These are phyloP conservation scores for Colletotrichum tofieldiae DNA, from an alignment of 2,329 filamentous ascomycete genomes.

Conservation along the genomic window DNA sequence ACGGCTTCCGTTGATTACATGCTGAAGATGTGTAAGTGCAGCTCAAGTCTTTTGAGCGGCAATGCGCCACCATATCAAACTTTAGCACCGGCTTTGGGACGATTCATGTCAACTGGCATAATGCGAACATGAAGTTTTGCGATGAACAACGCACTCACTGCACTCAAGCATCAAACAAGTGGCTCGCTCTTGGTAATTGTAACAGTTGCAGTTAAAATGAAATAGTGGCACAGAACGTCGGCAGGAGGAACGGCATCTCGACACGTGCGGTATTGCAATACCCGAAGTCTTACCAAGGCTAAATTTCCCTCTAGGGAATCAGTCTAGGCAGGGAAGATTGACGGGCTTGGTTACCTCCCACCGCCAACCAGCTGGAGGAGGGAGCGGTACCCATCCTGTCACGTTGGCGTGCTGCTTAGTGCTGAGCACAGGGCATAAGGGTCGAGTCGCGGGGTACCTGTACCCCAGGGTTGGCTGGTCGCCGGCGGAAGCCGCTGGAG, in stretches of 20 bases:
- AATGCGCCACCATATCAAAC: neutral
- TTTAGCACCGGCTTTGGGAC: neutral
- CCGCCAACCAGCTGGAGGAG: neutral
- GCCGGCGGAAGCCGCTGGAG: neutral
- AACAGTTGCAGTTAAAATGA: neutral
- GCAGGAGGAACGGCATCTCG: slow-evolving; percentile 5
- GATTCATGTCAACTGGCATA: neutral
- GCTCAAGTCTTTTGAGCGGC: no score
- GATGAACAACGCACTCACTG: neutral
- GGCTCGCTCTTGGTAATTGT: neutral
- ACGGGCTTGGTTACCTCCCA: no score
- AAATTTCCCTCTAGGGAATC: slow-evolving; percentile 5
- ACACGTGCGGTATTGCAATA: neutral
- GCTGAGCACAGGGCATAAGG: neutral
- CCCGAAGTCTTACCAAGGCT: slow-evolving; percentile 23
- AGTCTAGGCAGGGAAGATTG: neutral
- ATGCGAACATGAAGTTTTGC: neutral
- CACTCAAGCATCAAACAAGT: neutral
- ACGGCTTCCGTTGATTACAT: no score
- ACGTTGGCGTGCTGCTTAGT: neutral
- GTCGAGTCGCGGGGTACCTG: neutral
- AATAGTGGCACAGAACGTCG: neutral
- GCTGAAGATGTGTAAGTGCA: neutral
- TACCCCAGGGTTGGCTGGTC: slow-evolving; percentile 5
- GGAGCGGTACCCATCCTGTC: neutral